Conservation (phyloP, 2,329 filamentous ascomycete species). For the Endocalyx cinctus region DNA sequence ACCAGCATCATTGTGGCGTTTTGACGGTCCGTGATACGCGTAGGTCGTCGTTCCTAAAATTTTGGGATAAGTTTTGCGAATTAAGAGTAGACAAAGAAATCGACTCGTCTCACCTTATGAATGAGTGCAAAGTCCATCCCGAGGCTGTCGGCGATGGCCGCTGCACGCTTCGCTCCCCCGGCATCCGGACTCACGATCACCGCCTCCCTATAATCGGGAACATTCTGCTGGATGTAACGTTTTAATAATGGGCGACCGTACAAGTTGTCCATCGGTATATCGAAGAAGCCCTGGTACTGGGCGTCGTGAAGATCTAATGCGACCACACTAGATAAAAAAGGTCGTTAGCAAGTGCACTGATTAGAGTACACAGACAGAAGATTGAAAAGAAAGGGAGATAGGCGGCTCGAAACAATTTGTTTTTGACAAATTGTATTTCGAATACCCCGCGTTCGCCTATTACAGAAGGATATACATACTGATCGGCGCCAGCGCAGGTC, state of each 20-base stretch:
- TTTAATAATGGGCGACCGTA: conserved; percentile 76
- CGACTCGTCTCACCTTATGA: conserved; percentile 69
- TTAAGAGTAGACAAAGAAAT: conserved; percentile 18
- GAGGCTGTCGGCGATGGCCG: conserved; percentile 87
- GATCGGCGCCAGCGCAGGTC: conserved; percentile 92
- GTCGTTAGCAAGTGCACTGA: conserved; percentile 24
- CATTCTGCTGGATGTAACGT: conserved; percentile 71
- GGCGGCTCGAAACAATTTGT: too few relatives aligned
- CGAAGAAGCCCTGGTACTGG: conserved; percentile 98
- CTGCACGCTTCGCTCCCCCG: conserved; percentile 92
- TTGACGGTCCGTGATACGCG: conserved; percentile 80
- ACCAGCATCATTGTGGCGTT: conserved; percentile 96
- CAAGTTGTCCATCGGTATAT: conserved; percentile 96
- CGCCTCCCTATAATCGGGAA: conserved; percentile 77
- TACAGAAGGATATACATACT: conserved; percentile 48
- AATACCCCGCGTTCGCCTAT: conserved; percentile 3
- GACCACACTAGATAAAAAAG: conserved; percentile 59
- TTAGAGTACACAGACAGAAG: too few relatives aligned
- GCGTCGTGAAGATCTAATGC: conserved; percentile 96
- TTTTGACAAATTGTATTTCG: conserved; percentile 1
- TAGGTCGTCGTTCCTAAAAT: conserved; percentile 76
- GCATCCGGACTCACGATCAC: conserved; percentile 96
- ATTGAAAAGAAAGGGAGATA: too few relatives aligned
- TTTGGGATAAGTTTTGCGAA: conserved; percentile 30
- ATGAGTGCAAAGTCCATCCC: conserved; percentile 96